Conservation (phyloP, 2,329 filamentous ascomycete species). For the Penicillium sumatraense region DNA sequence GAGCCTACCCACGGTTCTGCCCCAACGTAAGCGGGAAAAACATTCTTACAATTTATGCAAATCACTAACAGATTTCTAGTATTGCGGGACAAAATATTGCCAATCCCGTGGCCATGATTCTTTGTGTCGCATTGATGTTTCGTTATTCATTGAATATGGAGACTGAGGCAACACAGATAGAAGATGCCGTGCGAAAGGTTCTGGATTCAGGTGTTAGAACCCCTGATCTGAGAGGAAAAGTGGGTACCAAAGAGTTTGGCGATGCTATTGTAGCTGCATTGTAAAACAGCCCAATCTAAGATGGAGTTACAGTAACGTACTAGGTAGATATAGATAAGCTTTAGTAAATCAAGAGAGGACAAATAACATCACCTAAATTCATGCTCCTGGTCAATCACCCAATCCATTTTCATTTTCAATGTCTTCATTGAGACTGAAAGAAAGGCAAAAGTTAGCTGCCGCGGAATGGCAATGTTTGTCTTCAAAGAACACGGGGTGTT, state of each 20-base stretch:
- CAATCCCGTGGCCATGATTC: slow-evolving; percentile 85
- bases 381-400: no score
- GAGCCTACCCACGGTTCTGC: slow-evolving; percentile 80
- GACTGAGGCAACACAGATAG: slow-evolving; percentile 73
- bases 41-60: no score
- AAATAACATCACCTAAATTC: no score
- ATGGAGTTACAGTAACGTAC: background rate
- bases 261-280: slow-evolving; percentile 76
- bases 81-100: slow-evolving; percentile 87
- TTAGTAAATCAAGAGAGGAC: no score
- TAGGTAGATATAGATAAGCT: no score
- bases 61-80: slow-evolving; percentile 51
- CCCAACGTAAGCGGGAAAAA: slow-evolving; percentile 34
- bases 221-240: slow-evolving; percentile 76
- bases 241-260: slow-evolving; percentile 72
- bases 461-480: slow-evolving; percentile 4
- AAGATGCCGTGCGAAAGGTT: slow-evolving; percentile 75
- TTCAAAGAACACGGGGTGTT: background rate
- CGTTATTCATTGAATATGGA: slow-evolving; percentile 83
- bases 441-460: background rate
- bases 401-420: no score
- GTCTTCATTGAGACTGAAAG: background rate
- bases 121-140: slow-evolving; percentile 92
- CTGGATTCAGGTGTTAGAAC: slow-evolving; percentile 78
- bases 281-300: slow-evolving; percentile 30